Evolutionary conservation across 805 yeast genomes (phyloP).

Genomic region (Saturnispora sanitii): DNA sequence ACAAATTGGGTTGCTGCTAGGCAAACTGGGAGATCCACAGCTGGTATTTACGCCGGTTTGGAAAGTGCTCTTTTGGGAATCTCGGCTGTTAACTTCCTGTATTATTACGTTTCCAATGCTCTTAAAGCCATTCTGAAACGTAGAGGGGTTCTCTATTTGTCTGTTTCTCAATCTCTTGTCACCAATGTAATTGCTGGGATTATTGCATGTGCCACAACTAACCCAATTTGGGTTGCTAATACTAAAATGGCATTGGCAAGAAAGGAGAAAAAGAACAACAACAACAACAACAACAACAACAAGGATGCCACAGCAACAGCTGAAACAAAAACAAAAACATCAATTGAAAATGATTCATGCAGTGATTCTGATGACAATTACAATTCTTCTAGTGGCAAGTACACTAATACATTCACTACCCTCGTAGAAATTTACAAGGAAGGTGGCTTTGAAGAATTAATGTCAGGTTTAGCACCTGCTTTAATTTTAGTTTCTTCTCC

Average conservation of each 20-base stretch:
- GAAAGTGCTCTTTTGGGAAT: constrained; percentile 84
- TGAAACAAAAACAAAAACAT: too few species aligned
- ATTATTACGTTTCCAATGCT: constrained; percentile 84
- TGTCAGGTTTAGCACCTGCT: constrained; percentile 85
- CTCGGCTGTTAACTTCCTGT: constrained; percentile 75
- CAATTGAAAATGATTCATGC: too few species aligned
- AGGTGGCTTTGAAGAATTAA: constrained; percentile 65
- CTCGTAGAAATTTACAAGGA: constrained; percentile 51
- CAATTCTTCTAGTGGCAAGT: not conserved
- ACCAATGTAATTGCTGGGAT: constrained; percentile 86
- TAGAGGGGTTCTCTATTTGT: constrained; percentile 30
- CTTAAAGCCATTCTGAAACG: constrained; percentile 27
- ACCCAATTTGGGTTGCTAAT: constrained; percentile 93
- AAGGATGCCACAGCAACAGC: not conserved
- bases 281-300: constrained; percentile 9
- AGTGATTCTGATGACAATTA: too few species aligned
- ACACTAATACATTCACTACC: constrained; percentile 41
- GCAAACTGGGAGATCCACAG: constrained; percentile 67
- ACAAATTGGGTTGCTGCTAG: constrained; percentile 82
- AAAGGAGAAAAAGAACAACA: constrained; percentile 14
- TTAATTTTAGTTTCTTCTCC: constrained; percentile 80
- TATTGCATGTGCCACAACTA: constrained; percentile 69
- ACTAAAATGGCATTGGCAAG: constrained; percentile 69
- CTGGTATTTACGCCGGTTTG: constrained; percentile 73
- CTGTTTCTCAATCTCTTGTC: constrained; percentile 57